Evolutionary conservation across 164 flowering plant species (phyloP).

Genomic region (Chimonanthus salicifolius): DNA sequence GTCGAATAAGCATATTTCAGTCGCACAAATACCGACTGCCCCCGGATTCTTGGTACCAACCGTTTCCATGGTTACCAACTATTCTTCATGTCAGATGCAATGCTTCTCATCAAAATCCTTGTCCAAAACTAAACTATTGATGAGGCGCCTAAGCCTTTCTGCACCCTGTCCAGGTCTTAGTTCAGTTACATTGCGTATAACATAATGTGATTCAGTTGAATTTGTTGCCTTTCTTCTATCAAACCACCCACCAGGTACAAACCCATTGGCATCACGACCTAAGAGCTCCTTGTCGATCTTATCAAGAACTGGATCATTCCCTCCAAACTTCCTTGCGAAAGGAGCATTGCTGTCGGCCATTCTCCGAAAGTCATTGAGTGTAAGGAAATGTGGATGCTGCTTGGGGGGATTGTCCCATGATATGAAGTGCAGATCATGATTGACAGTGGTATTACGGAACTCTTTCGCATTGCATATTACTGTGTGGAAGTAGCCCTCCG

Average conservation of each 20-base stretch:
- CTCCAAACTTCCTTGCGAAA: conserved; percentile 71
- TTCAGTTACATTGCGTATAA: conserved; percentile 21
- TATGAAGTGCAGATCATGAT: conserved; percentile 79
- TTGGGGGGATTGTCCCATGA: conserved; percentile 96
- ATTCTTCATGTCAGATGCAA: conserved; percentile 32
- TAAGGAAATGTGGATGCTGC: conserved; percentile 84
- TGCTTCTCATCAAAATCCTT: conserved; percentile 47
- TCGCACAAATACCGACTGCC: background rate
- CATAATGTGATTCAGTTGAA: conserved; percentile 9
- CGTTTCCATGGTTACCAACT: background rate
- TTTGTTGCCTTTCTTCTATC: conserved; percentile 16
- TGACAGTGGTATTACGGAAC: conserved; percentile 68
- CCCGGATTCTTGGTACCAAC: background rate
- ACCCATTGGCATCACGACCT: conserved; percentile 39
- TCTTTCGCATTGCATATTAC: conserved; percentile 71
- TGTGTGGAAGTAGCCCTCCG: conserved; percentile 90
- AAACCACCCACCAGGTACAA: conserved; percentile 68
- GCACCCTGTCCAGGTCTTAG: conserved; percentile 70
- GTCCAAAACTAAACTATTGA: conserved; percentile 41
- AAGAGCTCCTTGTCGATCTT: conserved; percentile 67
- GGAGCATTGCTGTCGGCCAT: conserved; percentile 77
- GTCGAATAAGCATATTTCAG: background rate
- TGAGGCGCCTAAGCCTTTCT: conserved; percentile 48
- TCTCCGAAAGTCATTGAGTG: conserved; percentile 32
- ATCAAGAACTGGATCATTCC: conserved; percentile 52